These are phyloP conservation scores for Salix caprea DNA, from an alignment of 345 rosid species.

Conservation along the genomic window DNA sequence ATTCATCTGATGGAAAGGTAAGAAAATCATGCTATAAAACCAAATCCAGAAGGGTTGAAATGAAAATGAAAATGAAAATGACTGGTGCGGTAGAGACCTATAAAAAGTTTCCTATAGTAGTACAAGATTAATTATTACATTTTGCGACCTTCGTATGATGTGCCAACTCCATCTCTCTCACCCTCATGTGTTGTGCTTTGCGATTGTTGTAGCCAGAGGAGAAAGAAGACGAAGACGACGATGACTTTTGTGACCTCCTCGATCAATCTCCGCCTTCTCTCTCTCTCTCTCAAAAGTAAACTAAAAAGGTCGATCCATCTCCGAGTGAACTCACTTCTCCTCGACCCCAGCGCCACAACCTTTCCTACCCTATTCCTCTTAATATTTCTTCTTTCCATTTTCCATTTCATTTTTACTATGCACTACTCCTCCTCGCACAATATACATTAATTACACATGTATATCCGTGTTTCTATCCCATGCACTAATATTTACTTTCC, in stretches of 20 bases:
- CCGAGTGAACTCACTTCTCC: no score
- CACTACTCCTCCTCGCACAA: no score
- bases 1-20: neutral
- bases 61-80: constrained; percentile 18
- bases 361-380: no score
- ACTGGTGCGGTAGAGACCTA: constrained; percentile 25
- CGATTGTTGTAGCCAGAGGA: neutral
- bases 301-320: neutral
- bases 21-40: neutral
- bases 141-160: constrained; percentile 7
- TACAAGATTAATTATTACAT: neutral
- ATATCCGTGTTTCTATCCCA: no score
- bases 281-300: no score
- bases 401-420: no score
- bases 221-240: neutral
- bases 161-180: constrained; percentile 2
- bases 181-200: constrained; percentile 35
- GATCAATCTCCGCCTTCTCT: neutral
- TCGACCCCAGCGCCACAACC: no score
- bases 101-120: no score
- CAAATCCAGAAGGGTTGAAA: neutral
- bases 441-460: no score
- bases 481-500: no score
- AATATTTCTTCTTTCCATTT: no score
- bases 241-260: neutral